Base-by-base conservation (phyloP, 1,284 basidiomycete genomes). In the Cystobasidium sp. region DNA sequence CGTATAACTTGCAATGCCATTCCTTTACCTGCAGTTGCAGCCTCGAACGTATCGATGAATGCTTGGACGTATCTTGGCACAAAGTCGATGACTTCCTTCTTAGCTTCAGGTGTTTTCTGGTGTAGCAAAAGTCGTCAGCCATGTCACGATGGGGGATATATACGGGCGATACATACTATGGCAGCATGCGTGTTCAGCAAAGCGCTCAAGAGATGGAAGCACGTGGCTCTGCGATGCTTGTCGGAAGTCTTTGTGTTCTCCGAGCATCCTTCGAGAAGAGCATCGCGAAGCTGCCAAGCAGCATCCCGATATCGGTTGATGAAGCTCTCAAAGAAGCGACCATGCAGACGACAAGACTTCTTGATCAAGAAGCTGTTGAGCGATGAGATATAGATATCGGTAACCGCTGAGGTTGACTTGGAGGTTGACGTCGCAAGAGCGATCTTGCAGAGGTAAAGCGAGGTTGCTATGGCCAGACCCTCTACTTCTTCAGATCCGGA, bases 291-390 rank as follows among this genome's bases (percentile, higher is more conserved):
- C 51, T 78, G 82, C 91, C 93, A 95, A 8, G 88, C 91, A 6
- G 86, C 83, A 8, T 82, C 75, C 0, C 92, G 88, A 83, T 88
- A 87, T 51, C 91, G 88, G 41, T 86, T 86, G 72, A 92, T 85
- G 79, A 92, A 91, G 67, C 94, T 91, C 69, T 88, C 85, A 82
- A 98, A 88, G 84, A 97, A 94, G 49, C 83, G 83, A 1, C 87
- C 83, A 78, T 91, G 90, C 59, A 97, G 85, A 46, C 87, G 85
- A 5, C 92, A 94, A 55, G 88, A 87, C 83, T 96, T 97, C 74
- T 92, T 87, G 9, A 87, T 88, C 73, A 91, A 84, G 81, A 93
- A 97, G 82, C 95, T 92, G 18, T 84, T 80, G 24, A 96, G 82
- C 0, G 93, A 93, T 74, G 84, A 84, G 55, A 85, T 85, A 81